Conservation (phyloP, 495 filamentous ascomycete species). For the Trypethelium eluteriae region DNA sequence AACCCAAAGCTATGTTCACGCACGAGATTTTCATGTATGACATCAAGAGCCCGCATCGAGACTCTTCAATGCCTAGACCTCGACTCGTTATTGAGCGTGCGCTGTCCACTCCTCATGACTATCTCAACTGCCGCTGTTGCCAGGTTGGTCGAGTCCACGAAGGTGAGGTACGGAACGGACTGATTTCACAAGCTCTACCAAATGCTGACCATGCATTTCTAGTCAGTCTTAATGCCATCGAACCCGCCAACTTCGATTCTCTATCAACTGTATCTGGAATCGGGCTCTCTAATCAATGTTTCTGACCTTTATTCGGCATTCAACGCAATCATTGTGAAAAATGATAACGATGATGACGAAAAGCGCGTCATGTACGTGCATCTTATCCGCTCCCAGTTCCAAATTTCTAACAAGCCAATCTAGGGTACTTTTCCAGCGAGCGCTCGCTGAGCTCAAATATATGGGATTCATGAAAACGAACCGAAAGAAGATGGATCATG, state of each 20-base stretch:
- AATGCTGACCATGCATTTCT: conserved; percentile 5
- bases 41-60: conserved; percentile 65
- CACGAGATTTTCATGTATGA: conserved; percentile 83
- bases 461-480: conserved; percentile 84
- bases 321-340: conserved; percentile 61
- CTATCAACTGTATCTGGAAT: conserved; percentile 88
- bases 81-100: conserved; percentile 74
- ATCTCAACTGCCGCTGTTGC: conserved; percentile 70
- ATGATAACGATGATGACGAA: conserved; percentile 46
- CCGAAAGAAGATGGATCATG: conserved; percentile 83
- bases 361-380: conserved; percentile 33
- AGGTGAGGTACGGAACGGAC: conserved; percentile 3
- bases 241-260: conserved; percentile 74
- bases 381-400: neutral
- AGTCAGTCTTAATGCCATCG: conserved; percentile 45
- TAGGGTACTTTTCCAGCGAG: conserved; percentile 67
- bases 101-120: conserved; percentile 72
- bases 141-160: conserved; percentile 31
- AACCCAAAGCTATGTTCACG: conserved; percentile 58
- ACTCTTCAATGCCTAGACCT: conserved; percentile 73
- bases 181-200: neutral
- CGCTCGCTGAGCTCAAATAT: conserved; percentile 70
- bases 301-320: conserved; percentile 88
- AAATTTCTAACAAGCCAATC: conserved; percentile 17
- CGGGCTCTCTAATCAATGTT: conserved; percentile 78